Percentiles rank a stretch among this genome's conserved stretches.
Conservation (phyloP, 345 rosid species). For the Citrus maxima region DNA sequence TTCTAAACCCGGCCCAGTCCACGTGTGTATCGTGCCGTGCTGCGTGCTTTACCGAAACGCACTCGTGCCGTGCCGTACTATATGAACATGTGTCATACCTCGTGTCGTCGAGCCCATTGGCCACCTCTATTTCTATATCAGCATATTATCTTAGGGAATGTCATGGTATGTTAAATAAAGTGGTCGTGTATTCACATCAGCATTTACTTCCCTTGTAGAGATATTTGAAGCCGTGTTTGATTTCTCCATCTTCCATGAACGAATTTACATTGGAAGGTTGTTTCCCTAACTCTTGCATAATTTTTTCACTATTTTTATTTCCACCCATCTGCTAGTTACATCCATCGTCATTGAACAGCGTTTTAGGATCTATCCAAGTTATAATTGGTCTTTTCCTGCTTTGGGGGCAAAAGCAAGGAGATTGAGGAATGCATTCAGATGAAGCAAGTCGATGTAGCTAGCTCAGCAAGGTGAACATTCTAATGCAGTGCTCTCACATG, state of each 20-base stretch:
- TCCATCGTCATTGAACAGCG: constrained; percentile 32
- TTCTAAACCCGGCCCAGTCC: too few species aligned
- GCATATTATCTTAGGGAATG: constrained; percentile 32
- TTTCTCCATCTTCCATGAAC: constrained; percentile 61
- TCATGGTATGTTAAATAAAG: constrained; percentile 58
- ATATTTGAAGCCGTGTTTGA: constrained; percentile 64
- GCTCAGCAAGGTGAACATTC: constrained; percentile 16
- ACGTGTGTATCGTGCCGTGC: too few species aligned
- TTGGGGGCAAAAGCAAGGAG: constrained; percentile 82
- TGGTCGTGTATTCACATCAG: constrained; percentile 66
- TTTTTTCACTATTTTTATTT: background rate
- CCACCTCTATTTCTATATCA: too few species aligned
- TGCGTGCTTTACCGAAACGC: too few species aligned
- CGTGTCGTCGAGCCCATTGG: too few species aligned
- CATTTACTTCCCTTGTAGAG: constrained; percentile 65
- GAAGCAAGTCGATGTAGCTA: constrained; percentile 36
- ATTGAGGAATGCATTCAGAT: constrained; percentile 23
- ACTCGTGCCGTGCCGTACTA: too few species aligned
- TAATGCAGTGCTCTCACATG: constrained; percentile 9
- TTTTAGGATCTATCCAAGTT: constrained; percentile 62
- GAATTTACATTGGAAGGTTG: constrained; percentile 71
- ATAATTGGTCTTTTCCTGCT: constrained; percentile 66
- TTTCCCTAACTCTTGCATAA: background rate
- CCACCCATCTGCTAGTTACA: background rate
- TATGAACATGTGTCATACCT: too few species aligned